phyloP scores from a whole-genome alignment of 495 filamentous ascomycete genomes.

The Podospora appendiculata region DNA sequence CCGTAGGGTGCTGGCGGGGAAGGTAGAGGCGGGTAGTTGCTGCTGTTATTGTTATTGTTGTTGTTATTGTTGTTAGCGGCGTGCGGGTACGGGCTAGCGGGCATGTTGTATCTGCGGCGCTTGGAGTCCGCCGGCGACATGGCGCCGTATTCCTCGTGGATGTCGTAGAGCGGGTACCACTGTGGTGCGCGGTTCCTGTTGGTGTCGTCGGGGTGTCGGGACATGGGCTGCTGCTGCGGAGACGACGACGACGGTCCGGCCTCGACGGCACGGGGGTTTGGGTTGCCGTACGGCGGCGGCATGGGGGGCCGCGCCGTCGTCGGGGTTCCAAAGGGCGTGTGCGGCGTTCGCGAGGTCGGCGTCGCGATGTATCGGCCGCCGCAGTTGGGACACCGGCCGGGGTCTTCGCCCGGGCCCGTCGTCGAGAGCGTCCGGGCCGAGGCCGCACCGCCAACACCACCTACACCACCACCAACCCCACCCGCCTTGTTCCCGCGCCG shows the following conservation, averaged over 20 bases:
- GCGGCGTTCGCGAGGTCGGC: slow-evolving; percentile 41
- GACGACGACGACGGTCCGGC: too few species aligned
- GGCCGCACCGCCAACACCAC: slow-evolving; percentile 2
- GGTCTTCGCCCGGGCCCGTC: slow-evolving; percentile 33
- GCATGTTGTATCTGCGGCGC: background rate
- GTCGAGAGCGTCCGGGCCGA: slow-evolving; percentile 16
- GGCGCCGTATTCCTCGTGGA: slow-evolving; percentile 30
- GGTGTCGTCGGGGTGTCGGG: too few species aligned
- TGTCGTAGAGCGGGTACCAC: slow-evolving; percentile 8
- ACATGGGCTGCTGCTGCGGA: too few species aligned
- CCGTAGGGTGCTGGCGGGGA: slow-evolving; percentile 9
- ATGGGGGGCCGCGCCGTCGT: background rate
- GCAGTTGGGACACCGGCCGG: slow-evolving; percentile 52
- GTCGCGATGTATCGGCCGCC: slow-evolving; percentile 52
- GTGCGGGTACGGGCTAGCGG: background rate
- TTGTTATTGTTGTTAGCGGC: too few species aligned
- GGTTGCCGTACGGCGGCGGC: background rate
- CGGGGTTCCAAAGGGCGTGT: slow-evolving; percentile 34
- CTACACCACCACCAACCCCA: slow-evolving; percentile 10
- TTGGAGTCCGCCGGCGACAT: slow-evolving; percentile 35
- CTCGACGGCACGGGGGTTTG: background rate
- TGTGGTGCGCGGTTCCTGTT: slow-evolving; percentile 2
- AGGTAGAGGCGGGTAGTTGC: slow-evolving; percentile 14
- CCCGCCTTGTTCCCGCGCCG: slow-evolving; percentile 50
- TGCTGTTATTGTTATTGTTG: slow-evolving; percentile 1